Base-by-base conservation (phyloP, 257 asterid species). In the Solanum chaucha region DNA sequence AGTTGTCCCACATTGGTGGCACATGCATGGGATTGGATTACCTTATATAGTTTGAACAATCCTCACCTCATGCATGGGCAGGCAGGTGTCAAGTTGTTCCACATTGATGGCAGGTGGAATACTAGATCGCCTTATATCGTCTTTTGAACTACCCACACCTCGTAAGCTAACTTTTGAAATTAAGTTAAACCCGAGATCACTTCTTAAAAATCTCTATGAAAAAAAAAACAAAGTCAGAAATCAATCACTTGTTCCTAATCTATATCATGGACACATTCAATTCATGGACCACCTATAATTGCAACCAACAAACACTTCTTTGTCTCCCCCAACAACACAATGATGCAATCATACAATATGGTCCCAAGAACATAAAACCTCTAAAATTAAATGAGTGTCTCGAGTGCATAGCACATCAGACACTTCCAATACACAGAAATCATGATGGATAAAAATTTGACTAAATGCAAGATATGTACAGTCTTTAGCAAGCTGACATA, bases 381-480 rank as follows among this genome's bases (percentile, higher is more conserved):
- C 26, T 80, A 44, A 70, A 55, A 44, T 24, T 7, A 44, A 26
- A 44, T 46, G 84, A 44, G 5, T 17, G 28, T 4, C 64, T 41
- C 3, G 35, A 75, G 15, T 7, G 11, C 58, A 26, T 78, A 78
- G 36, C 40, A 44, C 36, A 46, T 44, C 84, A 78, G 1, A 78
- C 38, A 26, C 35, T 80, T 15, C 20, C 67, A 80, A 26, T 8
- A 46, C 10, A 46, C 40, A 80, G 40, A 44, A 78, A 78, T 22
- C 67, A 80, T 46, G 84, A 36, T 80, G 44, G 44, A 80, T 48
- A 40, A 75, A 75, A 11, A 75, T 73, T 75, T 75, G 59, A 40
- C 83, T 75, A 68, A 35, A 35, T 73, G 30, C 83, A 75, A 11
- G 46, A 38, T 38, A 38, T 38, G 32, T 75, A 38, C 4, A 22